Evolutionary conservation across 2,329 filamentous ascomycete species (phyloP).

Genomic region (Penicillium sp.): DNA sequence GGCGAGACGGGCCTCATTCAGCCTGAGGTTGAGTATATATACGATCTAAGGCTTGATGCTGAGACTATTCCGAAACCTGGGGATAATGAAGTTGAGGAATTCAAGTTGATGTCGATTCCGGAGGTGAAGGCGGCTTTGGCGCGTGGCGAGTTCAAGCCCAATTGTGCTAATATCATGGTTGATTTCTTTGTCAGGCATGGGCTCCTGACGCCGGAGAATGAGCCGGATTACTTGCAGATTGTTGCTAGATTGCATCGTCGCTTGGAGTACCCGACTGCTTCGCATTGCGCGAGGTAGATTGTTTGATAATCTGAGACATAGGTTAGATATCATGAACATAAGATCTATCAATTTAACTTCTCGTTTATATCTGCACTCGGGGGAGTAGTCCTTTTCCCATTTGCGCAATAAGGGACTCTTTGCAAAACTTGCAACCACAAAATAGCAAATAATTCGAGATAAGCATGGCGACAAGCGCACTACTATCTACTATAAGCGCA

Average conservation of each 20-base stretch:
- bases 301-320: background rate
- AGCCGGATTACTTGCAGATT: constrained; percentile 75
- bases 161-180: constrained; percentile 78
- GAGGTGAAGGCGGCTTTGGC: constrained; percentile 69
- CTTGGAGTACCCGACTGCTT: constrained; percentile 73
- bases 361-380: too few species aligned
- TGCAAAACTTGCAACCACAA: background rate
- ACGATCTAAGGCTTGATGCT: constrained; percentile 74
- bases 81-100: constrained; percentile 86
- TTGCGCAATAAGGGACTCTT: background rate
- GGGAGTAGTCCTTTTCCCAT: background rate
- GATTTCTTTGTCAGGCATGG: constrained; percentile 90
- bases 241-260: constrained; percentile 70
- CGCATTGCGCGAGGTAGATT: constrained; percentile 20
- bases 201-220: constrained; percentile 73
- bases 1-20: constrained; percentile 81
- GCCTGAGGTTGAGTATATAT: constrained; percentile 88
- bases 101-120: constrained; percentile 73
- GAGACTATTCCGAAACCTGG: constrained; percentile 70
- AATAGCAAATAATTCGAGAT: background rate
- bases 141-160: constrained; percentile 82
- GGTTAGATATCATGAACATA: background rate
- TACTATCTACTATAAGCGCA: background rate
- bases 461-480: background rate
- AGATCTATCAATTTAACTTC: background rate